Percentiles rank a stretch among this genome's conserved stretches.
These are phyloP conservation scores for Trichoderma endophyticum DNA, from an alignment of 2,329 filamentous ascomycete genomes.

Conservation along the genomic window DNA sequence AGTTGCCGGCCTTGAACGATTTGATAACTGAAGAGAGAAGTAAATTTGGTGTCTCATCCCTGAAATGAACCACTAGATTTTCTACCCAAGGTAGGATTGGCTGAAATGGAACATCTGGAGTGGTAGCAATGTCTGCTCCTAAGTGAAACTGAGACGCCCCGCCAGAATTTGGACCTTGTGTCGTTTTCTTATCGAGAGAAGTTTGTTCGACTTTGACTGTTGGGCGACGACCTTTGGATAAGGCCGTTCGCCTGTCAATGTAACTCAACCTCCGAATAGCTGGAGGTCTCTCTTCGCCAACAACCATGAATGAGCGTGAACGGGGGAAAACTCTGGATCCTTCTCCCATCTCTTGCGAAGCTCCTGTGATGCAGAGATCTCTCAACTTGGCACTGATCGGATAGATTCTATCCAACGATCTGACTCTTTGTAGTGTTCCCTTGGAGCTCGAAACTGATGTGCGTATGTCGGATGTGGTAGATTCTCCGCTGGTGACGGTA, in stretches of 20 bases:
- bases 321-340: constrained; percentile 22
- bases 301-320: constrained; percentile 29
- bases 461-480: constrained; percentile 38
- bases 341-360: constrained; percentile 22
- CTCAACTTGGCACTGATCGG: constrained; percentile 31
- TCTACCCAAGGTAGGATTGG: constrained; percentile 53
- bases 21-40: constrained; percentile 47
- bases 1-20: constrained; percentile 37
- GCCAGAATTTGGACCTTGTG: constrained; percentile 28
- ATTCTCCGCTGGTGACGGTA: constrained; percentile 40
- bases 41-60: constrained; percentile 40
- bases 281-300: constrained; percentile 25
- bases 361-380: constrained; percentile 31
- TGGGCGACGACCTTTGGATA: constrained; percentile 30
- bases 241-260: constrained; percentile 30
- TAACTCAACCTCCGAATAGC: constrained; percentile 25
- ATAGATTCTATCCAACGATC: constrained; percentile 39
- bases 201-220: constrained; percentile 31
- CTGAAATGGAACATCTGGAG: constrained; percentile 30
- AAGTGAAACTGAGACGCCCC: constrained; percentile 37
- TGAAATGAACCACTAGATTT: constrained; percentile 55
- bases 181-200: constrained; percentile 29
- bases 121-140: constrained; percentile 36
- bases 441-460: constrained; percentile 24
- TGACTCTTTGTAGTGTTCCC: constrained; percentile 29